Evolutionary conservation across 2,329 filamentous ascomycete genomes (phyloP), one percentile per base, ranked within the genome.

Genomic region (Thyridium curvatum): DNA sequence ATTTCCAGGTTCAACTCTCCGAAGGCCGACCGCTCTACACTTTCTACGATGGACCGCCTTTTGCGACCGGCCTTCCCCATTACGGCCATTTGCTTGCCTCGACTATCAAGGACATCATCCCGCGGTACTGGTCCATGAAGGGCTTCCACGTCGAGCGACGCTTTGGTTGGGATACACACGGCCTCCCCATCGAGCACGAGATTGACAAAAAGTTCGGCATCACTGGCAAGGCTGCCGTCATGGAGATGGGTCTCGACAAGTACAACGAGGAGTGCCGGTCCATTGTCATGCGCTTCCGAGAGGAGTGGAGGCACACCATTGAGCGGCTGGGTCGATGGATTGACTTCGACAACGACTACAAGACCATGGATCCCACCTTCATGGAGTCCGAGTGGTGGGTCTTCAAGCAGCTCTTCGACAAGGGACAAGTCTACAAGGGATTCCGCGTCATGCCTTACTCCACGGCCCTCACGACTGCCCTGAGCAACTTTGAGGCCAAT

Each of bases 371-470:
- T 60, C 74, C 83, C n/a, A 82, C 71, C 15, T 97, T 94, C 66
- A 97, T 96, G 91, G 91, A 96, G 68, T 84, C 85, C 0, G 80
- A 86, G 48, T 97, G 91, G 91, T 96, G 91, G 90, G 85, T 93
- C 14, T 95, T 95, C 71, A 94, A 93, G 69, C 80, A 91, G 58
- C 73, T 96, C 17, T 94, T 87, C 59, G 86, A 94, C 52, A 94
- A 95, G 65, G 86, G 81, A 41, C 72, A 84, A 45, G 88, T 96
- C 40, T 97, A 96, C 60, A 85, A 88, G 50, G 90, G 88, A 32
- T 86, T 93, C 62, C 81, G 83, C 55, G 88, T 97, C 46, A 93
- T 97, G 86, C 91, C 91, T 12, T 97, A 93, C 63, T 95, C 88
- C 21, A 96, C 89, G 2, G 88, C 84, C 13, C 75, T 95, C 54